Base-by-base conservation (phyloP, 495 filamentous ascomycete species). In the Daldinia childiae region DNA sequence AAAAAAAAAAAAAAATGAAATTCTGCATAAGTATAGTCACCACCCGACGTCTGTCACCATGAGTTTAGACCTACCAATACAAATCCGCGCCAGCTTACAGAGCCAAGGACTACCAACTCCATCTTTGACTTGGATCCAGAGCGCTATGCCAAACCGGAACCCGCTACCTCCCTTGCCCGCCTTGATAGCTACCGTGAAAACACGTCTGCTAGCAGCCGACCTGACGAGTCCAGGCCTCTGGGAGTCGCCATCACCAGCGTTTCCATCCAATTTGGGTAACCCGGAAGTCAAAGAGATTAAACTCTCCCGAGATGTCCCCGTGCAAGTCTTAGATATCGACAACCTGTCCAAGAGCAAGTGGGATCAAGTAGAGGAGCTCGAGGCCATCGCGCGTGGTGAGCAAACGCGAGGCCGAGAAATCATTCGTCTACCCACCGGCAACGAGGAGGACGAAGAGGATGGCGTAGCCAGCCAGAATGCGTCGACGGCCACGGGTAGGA, bases 291-390 rank as follows among this genome's bases (percentile, higher is more conserved):
- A 85, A 66, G 86, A 92, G 62, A 78, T 83, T 14, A 79, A 78
- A 0, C 79, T 97, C 0, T 39, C 79, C 0, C 84, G 83, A 0
- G 84, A 92, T 19, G 83, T 94, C 6, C 84, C 89, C 0, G 90
- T 95, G 6, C 95, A 99, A 77, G 88, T 98, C 0, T 78, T 97
- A 0, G 93, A 93, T 52, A 85, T 98, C 17, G 91, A 94, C 73
- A 94, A 97, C 74, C 83, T 98, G 43, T 86, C 89, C 14, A 86
- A 85, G 14, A 92, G 90, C 72, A 84, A 90, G 21, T 94, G 93
- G 91, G 89, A 91, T 72, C 92, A 97, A 73, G 87, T 97, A 41
- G 94, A 98, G 73, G 88, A 88, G 21, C 84, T 98, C 26, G 95
- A 99, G 78, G 89, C 91, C 50, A 81, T 88, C 8, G 91, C 94